Percentiles rank a stretch among this genome's conserved stretches.
Evolutionary conservation across 768 basidiomycete species (phyloP).

Genomic region (Lactarius quietus): DNA sequence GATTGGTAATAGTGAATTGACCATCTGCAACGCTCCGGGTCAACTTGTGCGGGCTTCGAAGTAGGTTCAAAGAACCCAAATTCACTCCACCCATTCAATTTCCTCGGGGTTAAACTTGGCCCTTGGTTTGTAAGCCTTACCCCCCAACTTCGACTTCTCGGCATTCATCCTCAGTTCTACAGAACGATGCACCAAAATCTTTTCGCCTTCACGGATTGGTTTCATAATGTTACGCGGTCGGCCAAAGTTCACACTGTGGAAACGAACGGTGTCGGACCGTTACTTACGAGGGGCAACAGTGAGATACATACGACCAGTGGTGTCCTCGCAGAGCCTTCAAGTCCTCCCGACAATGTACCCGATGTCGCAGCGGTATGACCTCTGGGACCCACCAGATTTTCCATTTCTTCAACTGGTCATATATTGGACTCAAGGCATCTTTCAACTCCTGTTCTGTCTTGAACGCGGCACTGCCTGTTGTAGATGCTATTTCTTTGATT

Average conservation of each 20-base stretch:
- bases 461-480: conserved; percentile 27
- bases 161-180: conserved; percentile 18
- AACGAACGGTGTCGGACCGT: background rate
- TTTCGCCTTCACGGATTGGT: background rate
- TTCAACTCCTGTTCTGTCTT: conserved; percentile 55
- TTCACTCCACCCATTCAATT: conserved; percentile 27
- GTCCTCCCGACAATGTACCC: background rate
- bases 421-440: conserved; percentile 50
- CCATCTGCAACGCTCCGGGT: too few relatives aligned
- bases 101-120: conserved; percentile 29
- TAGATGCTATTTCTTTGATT: conserved; percentile 9
- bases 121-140: conserved; percentile 33
- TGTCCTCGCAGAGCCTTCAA: background rate
- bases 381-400: conserved; percentile 68
- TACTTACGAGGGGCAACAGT: background rate
- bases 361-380: conserved; percentile 32
- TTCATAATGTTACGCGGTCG: background rate
- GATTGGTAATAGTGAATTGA: background rate
- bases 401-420: conserved; percentile 53
- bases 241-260: conserved; percentile 8
- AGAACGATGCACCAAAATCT: conserved; percentile 9
- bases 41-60: background rate
- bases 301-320: conserved; percentile 8
- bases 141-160: conserved; percentile 26
- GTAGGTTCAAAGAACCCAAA: background rate